Conservation (phyloP, 2,329 filamentous ascomycete genomes). For the Chrysosphaeria jannelii region DNA sequence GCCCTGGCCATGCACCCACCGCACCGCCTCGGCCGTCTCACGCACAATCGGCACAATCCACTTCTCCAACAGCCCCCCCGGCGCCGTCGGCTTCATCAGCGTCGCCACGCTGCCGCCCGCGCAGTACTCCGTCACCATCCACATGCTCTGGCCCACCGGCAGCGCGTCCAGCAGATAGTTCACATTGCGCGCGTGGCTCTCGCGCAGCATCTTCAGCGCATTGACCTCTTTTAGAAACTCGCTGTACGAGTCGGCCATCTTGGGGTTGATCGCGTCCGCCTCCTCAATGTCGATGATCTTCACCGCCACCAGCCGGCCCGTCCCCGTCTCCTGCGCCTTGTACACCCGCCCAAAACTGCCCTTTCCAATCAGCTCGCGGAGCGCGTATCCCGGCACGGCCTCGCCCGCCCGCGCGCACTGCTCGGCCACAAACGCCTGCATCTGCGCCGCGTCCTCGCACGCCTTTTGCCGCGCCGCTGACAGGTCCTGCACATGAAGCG, state of each 20-base stretch:
- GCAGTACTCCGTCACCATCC: conserved; percentile 72
- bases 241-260: conserved; percentile 33
- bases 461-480: conserved; percentile 13
- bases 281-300: conserved; percentile 70
- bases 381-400: conserved; percentile 25
- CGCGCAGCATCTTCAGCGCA: conserved; percentile 40
- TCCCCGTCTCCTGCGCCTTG: conserved; percentile 16
- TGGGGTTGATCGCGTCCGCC: conserved; percentile 34
- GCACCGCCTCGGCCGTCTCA: conserved; percentile 33
- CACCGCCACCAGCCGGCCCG: conserved; percentile 25
- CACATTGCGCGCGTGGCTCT: conserved; percentile 47
- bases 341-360: conserved; percentile 38
- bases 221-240: conserved; percentile 40
- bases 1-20: conserved; percentile 35
- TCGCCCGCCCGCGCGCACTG: conserved; percentile 23
- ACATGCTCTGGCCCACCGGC: conserved; percentile 49
- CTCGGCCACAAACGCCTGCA: conserved; percentile 26
- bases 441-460: conserved; percentile 31
- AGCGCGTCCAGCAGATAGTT: conserved; percentile 57
- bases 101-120: conserved; percentile 58
- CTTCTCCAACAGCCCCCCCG: conserved; percentile 34
- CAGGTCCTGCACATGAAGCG: too few species aligned
- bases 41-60: conserved; percentile 5
- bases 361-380: conserved; percentile 37
- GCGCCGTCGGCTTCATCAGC: conserved; percentile 34